phyloP scores from a whole-genome alignment of 768 basidiomycete species.

The Neoboletus subvelutipes region DNA sequence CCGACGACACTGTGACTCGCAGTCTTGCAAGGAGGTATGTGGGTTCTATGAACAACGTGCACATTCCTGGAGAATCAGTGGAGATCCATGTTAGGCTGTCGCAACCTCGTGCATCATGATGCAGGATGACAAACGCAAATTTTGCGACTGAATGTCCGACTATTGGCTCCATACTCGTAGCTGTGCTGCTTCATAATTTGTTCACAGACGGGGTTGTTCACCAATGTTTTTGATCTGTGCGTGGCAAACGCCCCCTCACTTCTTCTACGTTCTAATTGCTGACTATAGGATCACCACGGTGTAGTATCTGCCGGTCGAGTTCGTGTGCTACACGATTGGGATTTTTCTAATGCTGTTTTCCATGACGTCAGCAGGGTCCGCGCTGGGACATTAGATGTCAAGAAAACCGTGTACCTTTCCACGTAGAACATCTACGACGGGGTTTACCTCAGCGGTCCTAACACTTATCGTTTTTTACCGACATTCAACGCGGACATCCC shows the following conservation, averaged over 20 bases:
- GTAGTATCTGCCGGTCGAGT: background rate
- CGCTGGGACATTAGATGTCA: background rate
- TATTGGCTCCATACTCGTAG: background rate
- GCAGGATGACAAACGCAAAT: background rate
- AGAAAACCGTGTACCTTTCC: background rate
- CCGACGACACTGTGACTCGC: background rate
- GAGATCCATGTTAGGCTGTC: background rate
- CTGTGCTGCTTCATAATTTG: background rate
- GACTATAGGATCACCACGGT: background rate
- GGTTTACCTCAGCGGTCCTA: background rate
- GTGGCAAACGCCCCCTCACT: background rate
- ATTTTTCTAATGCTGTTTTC: background rate
- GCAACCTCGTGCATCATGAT: background rate
- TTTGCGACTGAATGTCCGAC: background rate
- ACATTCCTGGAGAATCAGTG: background rate
- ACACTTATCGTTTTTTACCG: background rate
- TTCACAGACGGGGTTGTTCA: background rate
- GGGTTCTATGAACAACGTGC: too few species aligned
- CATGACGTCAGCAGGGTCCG: background rate
- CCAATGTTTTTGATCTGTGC: background rate
- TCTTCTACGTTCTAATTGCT: background rate
- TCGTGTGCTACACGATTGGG: background rate
- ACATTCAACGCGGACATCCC: background rate
- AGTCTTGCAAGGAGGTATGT: background rate
- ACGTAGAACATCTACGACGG: background rate